Conservation (phyloP, 164 flowering plant genomes). For the Paratinospora sagittata region DNA sequence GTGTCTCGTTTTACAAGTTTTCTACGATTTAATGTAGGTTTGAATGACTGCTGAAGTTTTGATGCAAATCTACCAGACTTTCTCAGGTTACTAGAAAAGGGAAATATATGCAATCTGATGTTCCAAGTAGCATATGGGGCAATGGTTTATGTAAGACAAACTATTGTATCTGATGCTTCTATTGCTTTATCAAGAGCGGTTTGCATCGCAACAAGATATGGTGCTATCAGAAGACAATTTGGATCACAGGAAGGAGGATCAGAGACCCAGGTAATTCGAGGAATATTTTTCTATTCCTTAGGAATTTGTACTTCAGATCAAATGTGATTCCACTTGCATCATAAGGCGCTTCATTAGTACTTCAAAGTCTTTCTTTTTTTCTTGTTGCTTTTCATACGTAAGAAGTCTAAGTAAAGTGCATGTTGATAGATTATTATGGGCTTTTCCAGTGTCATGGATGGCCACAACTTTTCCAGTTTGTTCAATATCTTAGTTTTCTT, state of each 20-base stretch:
- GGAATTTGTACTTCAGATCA: not conserved
- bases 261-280: slow-evolving; percentile 66
- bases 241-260: slow-evolving; percentile 84
- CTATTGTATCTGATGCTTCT: slow-evolving; percentile 88
- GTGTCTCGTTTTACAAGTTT: too few species aligned
- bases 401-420: too few species aligned
- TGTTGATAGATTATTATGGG: too few species aligned
- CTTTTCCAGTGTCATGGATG: too few species aligned
- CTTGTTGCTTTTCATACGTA: not conserved
- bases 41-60: slow-evolving; percentile 2
- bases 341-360: not conserved
- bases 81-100: slow-evolving; percentile 87
- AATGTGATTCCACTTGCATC: not conserved
- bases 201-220: slow-evolving; percentile 90
- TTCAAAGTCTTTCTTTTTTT: not conserved
- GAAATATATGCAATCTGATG: slow-evolving; percentile 63
- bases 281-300: not conserved
- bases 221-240: slow-evolving; percentile 98
- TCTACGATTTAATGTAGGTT: not conserved
- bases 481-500: too few species aligned
- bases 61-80: slow-evolving; percentile 44
- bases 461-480: too few species aligned
- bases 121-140: slow-evolving; percentile 94
- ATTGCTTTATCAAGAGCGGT: slow-evolving; percentile 82
- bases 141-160: slow-evolving; percentile 89